Base-by-base conservation (phyloP, 345 rosid genomes). In the Aquilaria sinensis region DNA sequence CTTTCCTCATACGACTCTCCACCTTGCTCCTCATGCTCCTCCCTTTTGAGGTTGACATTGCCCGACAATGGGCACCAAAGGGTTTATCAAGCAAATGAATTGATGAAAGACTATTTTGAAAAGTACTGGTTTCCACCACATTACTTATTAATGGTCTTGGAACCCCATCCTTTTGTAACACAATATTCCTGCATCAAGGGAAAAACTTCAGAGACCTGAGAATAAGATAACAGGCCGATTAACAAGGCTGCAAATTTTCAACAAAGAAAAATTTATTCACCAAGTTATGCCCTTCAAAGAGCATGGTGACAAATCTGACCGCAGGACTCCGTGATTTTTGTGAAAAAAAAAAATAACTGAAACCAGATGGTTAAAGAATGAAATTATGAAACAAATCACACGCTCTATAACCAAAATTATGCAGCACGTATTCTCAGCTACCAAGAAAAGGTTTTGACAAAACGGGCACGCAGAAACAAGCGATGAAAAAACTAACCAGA, bases 21-120 rank as follows among this genome's bases (percentile, higher is more conserved):
- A 93, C 97, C 84, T 85, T 93, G 77, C 96, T 88, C 61, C 97
- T 76, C 96, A 93, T 88, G 58, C 90, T 90, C 76, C 90, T 77
- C 70, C 96, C 98, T 72, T 72, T 90, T 0, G 96, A 72, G 9
- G 89, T 86, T 1, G 97, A 93, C 97, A 90, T 88, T 60, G 53
- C 59, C 45, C 96, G 84, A 58, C 60, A 76, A 81, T 85, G 75
- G 31, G 82, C 77, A 16, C 45, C 72, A 7, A 61, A 68, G 32
- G 73, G 71, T 56, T 54, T 51, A 67, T 59, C 43, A 54, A 50
- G 48, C 43, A 57, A 57, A 16, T 49, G 64, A 16, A 41, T 47
- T 61, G 68, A 77, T 60, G 49, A 67, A 47, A 34, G 57, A 43
- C 12, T 13, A 60, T 74, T 75, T 12, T 58, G 71, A n/a, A 7